phyloP scores from a whole-genome alignment of 1,139 yeast genomes.

The Candida neerlandica region DNA sequence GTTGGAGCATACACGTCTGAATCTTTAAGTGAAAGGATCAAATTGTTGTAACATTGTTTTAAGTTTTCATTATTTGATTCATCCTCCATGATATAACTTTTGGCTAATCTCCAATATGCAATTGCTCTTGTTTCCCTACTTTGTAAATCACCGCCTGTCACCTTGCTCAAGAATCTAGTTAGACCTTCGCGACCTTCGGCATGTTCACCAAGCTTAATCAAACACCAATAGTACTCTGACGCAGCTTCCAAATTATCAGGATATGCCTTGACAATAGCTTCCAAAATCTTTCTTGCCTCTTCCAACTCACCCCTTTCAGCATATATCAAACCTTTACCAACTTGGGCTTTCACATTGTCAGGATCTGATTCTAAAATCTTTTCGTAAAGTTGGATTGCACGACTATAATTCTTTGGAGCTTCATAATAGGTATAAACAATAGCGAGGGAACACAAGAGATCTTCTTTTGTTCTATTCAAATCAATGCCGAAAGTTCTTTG shows the following conservation, averaged over 20 bases:
- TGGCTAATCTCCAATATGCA: conserved; percentile 73
- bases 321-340: conserved; percentile 81
- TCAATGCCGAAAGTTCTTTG: conserved; percentile 49
- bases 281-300: conserved; percentile 56
- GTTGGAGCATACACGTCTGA: conserved; percentile 71
- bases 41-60: conserved; percentile 46
- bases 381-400: conserved; percentile 75
- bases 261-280: conserved; percentile 48
- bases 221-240: conserved; percentile 81
- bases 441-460: conserved; percentile 69
- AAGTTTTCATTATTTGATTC: conserved; percentile 33
- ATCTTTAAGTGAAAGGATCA: conserved; percentile 65
- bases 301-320: conserved; percentile 63
- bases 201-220: conserved; percentile 54
- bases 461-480: conserved; percentile 56
- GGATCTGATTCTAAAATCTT: conserved; percentile 52
- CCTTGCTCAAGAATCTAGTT: conserved; percentile 39
- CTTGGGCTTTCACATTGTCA: conserved; percentile 57
- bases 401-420: conserved; percentile 82
- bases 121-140: conserved; percentile 60
- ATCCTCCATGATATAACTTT: conserved; percentile 42
- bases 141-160: conserved; percentile 54
- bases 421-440: conserved; percentile 80
- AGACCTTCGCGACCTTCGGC: conserved; percentile 59
- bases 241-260: conserved; percentile 64